Base-by-base conservation (phyloP, 495 filamentous ascomycete species). In the Mytilinidion resinicola region DNA sequence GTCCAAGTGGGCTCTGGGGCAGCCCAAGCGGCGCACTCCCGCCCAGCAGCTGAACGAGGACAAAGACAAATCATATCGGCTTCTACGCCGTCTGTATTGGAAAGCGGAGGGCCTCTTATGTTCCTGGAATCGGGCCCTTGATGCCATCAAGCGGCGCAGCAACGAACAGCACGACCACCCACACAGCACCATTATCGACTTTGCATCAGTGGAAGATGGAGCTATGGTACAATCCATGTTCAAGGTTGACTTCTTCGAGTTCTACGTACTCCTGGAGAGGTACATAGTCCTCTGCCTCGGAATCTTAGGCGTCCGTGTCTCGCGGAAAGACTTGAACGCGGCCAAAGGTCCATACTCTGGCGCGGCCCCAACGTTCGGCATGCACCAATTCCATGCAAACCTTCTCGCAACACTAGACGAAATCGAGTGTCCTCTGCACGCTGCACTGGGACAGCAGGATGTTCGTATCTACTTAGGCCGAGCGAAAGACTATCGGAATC, bases 231-330 rank as follows among this genome's bases (percentile, higher is more conserved):
- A 53, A 25, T 36, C 53, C 33, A 85, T 85, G 77, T 87, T 87
- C 72, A 85, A 86, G 65, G 71, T 86, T 7, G 84, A 87, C 60
- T 87, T 86, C 60, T 80, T 84, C 70, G 84, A 87, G 59, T 87
- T 80, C 72, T 86, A 86, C 74, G 80, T 82, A 57, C 71, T 85
- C 0, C 73, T 86, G 15, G 84, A 87, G 68, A 79, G 83, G 7
- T 81, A 81, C 0, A 73, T 86, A 3, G 81, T 85, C 1, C 82
- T 84, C 50, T 67, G 85, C 4, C 74, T 85, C 21, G 77, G 71
- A 0, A 77, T 86, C 0, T 83, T 80, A 49, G 79, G 77, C 14
- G 76, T 85, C 3, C 57, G 56, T 0, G 72, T 85, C 0, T 38
- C 57, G 6, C 57, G 33, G 9, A 47, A 14, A 11, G 58, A 46